Evolutionary conservation across 495 filamentous ascomycete species (phyloP), one percentile per base, ranked within the genome.

Genomic region (Penicillium lagena): DNA sequence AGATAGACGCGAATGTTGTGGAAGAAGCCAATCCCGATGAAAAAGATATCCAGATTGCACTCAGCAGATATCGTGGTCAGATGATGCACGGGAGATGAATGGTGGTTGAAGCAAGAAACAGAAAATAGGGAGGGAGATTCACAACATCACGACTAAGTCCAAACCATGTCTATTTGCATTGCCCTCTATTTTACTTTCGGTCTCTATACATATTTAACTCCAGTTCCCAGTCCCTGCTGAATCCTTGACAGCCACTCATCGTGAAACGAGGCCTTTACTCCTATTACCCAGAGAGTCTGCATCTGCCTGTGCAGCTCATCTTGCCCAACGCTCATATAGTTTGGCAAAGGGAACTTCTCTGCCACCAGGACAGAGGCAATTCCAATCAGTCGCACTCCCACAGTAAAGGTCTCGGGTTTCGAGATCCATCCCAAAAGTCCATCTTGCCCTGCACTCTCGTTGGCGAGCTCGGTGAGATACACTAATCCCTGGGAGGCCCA

Each of bases 371-470:
- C 48, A 14, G 54, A 53, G 1, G 65, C 60, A 32, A 71, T 52
- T 8, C 46, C 53, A 42, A 72, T 63, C 9, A 90, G 51, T 10
- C 82, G 68, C 37, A 83, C 71, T 17, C 80, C 83, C 32, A 89
- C 62, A 0, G 78, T 73, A 56, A 88, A 93, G 2, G 81, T 75
- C 47, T 86, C 80, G 11, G 85, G 76, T 50, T 85, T 85, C 4
- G 82, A 79, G 3, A 76, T 77, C 86, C 83, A 89, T 28, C 87
- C 86, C 14, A 90, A 53, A 15, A 82, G 70, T 2, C 85, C 83
- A 64, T 89, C 85, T 7, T 51, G 45, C 4, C 56, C 55, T 31
- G 59, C 52, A 7, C 46, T 37, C 5, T 52, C 28, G 5, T 36
- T 31, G 27, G 54, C 27, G 7, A 70, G 62, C n/a, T 56, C 47